Evolutionary conservation across 805 yeast genomes (phyloP), one percentile per base, ranked within the genome.

Genomic region (Schwanniomyces vanrijiae): DNA sequence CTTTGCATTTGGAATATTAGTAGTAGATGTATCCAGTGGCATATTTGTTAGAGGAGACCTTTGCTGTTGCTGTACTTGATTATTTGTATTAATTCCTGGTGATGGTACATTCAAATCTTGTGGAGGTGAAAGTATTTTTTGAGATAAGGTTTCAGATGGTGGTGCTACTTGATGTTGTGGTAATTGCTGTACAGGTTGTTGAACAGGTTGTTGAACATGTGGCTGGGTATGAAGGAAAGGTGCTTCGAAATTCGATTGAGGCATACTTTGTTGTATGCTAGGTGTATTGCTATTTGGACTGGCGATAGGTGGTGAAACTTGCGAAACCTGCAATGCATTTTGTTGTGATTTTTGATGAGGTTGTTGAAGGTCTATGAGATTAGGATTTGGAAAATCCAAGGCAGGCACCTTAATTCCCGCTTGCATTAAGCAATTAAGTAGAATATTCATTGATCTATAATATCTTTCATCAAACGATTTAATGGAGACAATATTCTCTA

Each of bases 351-450:
- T 37, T 20, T 37, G 39, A 11, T 37, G 39, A n/a, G 42, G 45
- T 42, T 37, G 49, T 13, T 40, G 51, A 35, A 37, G 21, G 24
- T 35, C 37, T 18, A 62, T 46, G 25, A 64, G 46, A 33, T 49
- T 50, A 1, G 69, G 75, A 47, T 66, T 67, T 5, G 87, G 87
- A 40, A 82, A 64, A 46, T 82, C 85, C 28, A 84, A 66, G 2
- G 76, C 78, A 2, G 91, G 90, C n/a, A 86, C 54, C 45, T 85
- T 79, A 40, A 86, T 80, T 2, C 94, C 94, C 13, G 81, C 73
- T 51, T 73, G 82, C 5, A 68, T 55, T 35, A 87, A 64, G 34
- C 81, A 68, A 42, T 72, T 71, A 21, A 80, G 71, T 26, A 87
- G 61, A 1, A 75, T 58, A 35, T 73, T 73, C 53, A 87, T 72